These are phyloP conservation scores for Pilasporangium apinafurcum DNA, from an alignment of 352 stramenopile species.

Conservation along the genomic window DNA sequence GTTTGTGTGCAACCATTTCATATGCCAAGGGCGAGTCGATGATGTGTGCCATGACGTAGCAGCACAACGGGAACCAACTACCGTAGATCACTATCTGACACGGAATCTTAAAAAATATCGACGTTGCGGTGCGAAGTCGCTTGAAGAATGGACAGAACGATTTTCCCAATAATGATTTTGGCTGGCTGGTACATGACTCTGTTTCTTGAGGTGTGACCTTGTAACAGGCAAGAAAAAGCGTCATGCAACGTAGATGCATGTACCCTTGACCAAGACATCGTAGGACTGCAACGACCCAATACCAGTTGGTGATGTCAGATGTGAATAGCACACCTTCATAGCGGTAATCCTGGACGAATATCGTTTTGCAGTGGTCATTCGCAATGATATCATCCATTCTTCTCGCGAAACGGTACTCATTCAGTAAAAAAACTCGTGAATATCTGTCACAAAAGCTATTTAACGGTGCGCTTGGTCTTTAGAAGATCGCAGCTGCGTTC, in stretches of 20 bases:
- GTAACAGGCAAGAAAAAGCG: constrained; percentile 4
- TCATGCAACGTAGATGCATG: not conserved
- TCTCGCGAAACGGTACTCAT: not conserved
- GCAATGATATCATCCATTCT: not conserved
- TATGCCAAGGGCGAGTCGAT: constrained; percentile 16
- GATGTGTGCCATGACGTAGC: constrained; percentile 19
- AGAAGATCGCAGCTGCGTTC: constrained; percentile 8
- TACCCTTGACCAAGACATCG: constrained; percentile 9
- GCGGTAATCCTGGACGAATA: constrained; percentile 10
- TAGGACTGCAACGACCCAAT: not conserved
- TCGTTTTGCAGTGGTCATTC: not conserved
- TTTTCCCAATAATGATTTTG: too few species aligned
- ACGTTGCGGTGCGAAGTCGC: not conserved
- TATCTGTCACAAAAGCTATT: too few species aligned
- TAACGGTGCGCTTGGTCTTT: too few species aligned
- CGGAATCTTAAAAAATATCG: constrained; percentile 10
- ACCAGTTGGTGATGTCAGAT: constrained; percentile 4
- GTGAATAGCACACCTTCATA: constrained; percentile 6
- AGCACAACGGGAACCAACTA: constrained; percentile 21
- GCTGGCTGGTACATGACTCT: too few species aligned
- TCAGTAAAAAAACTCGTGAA: too few species aligned
- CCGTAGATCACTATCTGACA: constrained; percentile 15
- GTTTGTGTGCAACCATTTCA: constrained; percentile 9
- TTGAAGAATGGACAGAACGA: too few species aligned
- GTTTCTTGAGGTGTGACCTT: not conserved